Conservation (phyloP, 2,329 filamentous ascomycete genomes). For the Tricladium varicosporioides region DNA sequence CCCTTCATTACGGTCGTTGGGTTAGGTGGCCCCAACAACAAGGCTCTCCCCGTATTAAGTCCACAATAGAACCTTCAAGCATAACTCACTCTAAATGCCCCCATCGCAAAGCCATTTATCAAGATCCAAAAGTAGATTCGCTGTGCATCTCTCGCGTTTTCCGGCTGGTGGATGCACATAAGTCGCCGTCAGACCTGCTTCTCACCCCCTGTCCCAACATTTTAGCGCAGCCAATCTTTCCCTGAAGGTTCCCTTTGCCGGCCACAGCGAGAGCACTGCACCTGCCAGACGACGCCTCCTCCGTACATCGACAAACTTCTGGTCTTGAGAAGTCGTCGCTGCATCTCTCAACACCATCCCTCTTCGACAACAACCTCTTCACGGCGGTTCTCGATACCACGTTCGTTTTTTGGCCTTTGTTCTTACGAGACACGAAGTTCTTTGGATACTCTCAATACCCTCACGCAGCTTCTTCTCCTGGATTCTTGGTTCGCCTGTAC, state of each 20-base stretch:
- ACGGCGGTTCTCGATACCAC: neutral
- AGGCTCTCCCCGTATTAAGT: neutral
- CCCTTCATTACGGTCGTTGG: too few species aligned
- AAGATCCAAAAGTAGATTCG: neutral
- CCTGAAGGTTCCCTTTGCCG: neutral
- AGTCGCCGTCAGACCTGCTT: neutral
- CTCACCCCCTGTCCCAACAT: neutral
- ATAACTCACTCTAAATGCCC: neutral
- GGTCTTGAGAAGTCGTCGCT: neutral
- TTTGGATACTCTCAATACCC: constrained; percentile 1
- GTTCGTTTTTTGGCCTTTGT: neutral
- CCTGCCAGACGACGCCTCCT: neutral
- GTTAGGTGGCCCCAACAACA: too few species aligned
- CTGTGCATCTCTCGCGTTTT: too few species aligned
- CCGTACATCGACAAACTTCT: neutral
- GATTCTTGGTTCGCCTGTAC: neutral
- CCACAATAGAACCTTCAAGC: neutral
- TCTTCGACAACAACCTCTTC: neutral
- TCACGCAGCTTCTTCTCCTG: neutral
- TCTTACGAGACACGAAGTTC: neutral
- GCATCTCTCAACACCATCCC: neutral
- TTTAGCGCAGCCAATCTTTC: neutral
- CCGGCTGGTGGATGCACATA: neutral
- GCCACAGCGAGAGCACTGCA: neutral
- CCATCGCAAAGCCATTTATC: neutral